Base-by-base conservation (phyloP, 2,329 filamentous ascomycete genomes). In the Diatrype stigma region DNA sequence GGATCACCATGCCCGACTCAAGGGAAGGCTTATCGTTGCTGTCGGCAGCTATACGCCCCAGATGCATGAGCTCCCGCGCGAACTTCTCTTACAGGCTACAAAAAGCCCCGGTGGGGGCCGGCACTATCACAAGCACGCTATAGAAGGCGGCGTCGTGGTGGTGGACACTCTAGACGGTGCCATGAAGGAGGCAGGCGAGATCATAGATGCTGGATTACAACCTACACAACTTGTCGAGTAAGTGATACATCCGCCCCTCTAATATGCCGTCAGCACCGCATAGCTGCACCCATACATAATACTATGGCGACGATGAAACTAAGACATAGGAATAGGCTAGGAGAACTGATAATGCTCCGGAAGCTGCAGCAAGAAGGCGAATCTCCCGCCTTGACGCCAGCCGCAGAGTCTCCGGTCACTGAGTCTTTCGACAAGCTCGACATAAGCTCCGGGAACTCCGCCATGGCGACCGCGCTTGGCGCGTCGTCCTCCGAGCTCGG, bases 51-150 rank as follows among this genome's bases (percentile, higher is more conserved):
- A 82, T 44, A 80, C 85, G 38, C 78, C 81, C 3, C 59, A 88
- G 49, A 96, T 96, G 90, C 77, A 86, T 42, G 93, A 97, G 68
- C 66, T 97, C 17, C 89, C 93, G 12, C 81, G 85, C 1, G 89
- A 89, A 42, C 75, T 96, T 46, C 71, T 97, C 12, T 73, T 78
- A 6, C 82, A 90, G 63, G 82, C 81, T 0, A 73, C 76, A 0
- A 58, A 42, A 52, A 74, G 72, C 65, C n/a, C 73, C 78, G 32
- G 67, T 74, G 21, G 63, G 64, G 19, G 63, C 70, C 16, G 71
- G 14, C 85, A 90, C 64, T 83, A 83, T 53, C 87, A 90, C 64
- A 87, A 78, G 60, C 81, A 85, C 55, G 82, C 81, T 0, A 66
- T 74, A 2, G 85, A 87, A 58, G 84, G 83, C 0, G 83, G 82